These are phyloP conservation scores for Dryas octopetala DNA, from an alignment of 306 rosid genomes.

Conservation along the genomic window DNA sequence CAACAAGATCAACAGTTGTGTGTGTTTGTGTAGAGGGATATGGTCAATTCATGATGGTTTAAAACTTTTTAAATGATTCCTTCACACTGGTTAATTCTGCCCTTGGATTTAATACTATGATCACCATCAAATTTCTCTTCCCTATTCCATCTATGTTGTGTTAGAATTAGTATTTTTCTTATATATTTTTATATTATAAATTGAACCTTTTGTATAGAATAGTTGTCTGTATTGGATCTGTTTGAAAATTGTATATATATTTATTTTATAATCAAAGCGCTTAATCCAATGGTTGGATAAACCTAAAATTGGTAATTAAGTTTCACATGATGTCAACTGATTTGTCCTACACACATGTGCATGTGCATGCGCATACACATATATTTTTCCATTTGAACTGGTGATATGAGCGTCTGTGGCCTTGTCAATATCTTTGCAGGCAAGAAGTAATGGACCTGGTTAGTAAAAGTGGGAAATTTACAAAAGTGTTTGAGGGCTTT, in stretches of 20 bases:
- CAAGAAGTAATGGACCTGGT: slow-evolving; percentile 94
- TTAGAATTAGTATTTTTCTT: not conserved
- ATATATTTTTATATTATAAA: not conserved
- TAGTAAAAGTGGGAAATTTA: slow-evolving; percentile 73
- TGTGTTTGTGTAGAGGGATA: not conserved
- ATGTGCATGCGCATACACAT: not conserved
- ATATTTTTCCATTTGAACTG: not conserved
- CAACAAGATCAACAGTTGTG: not conserved
- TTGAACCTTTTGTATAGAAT: not conserved
- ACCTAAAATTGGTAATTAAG: not conserved
- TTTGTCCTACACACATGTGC: not conserved
- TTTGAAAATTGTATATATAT: not conserved
- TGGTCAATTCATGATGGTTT: not conserved
- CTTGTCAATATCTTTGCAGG: slow-evolving; percentile 49
- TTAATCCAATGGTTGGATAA: not conserved
- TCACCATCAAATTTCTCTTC: not conserved
- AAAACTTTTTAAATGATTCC: not conserved
- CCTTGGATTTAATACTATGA: not conserved
- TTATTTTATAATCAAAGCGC: not conserved
- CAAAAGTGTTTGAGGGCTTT: slow-evolving; percentile 66
- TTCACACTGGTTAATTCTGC: not conserved
- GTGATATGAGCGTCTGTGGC: not conserved
- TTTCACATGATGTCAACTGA: not conserved
- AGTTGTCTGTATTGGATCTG: not conserved
- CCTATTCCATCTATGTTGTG: not conserved